phyloP scores from a whole-genome alignment of 2,329 filamentous ascomycete species.

The Trichoderma asperellum region DNA sequence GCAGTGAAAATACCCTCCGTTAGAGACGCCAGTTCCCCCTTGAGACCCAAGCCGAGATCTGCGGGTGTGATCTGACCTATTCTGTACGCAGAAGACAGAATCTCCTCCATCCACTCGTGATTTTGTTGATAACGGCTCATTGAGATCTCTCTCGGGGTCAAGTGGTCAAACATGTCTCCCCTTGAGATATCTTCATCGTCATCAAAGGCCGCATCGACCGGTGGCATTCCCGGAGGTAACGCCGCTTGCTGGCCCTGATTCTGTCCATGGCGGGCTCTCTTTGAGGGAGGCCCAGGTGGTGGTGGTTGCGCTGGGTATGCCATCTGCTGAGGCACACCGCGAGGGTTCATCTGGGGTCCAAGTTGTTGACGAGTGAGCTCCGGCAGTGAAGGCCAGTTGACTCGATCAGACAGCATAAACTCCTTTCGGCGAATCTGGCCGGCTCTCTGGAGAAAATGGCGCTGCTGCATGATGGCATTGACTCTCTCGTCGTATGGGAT shows the following conservation, averaged over 20 bases:
- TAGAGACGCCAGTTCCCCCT: slow-evolving; percentile 77
- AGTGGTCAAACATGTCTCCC: slow-evolving; percentile 86
- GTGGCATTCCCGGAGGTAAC: slow-evolving; percentile 40
- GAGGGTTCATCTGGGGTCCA: slow-evolving; percentile 51
- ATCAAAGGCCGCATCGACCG: slow-evolving; percentile 61
- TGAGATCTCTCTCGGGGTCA: slow-evolving; percentile 89
- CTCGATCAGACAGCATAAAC: slow-evolving; percentile 88
- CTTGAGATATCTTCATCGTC: slow-evolving; percentile 88
- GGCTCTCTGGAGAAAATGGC: slow-evolving; percentile 69
- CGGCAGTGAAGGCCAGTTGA: slow-evolving; percentile 86
- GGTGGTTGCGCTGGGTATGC: slow-evolving; percentile 61
- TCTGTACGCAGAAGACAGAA: slow-evolving; percentile 86
- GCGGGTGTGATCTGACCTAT: slow-evolving; percentile 83
- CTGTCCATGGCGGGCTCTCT: slow-evolving; percentile 55
- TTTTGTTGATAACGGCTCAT: slow-evolving; percentile 87
- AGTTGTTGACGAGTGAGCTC: slow-evolving; percentile 56
- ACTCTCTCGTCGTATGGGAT: slow-evolving; percentile 67
- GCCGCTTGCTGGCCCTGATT: slow-evolving; percentile 45
- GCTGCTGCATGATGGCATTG: slow-evolving; percentile 63
- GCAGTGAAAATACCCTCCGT: slow-evolving; percentile 85
- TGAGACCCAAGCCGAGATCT: slow-evolving; percentile 82
- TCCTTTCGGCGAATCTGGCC: slow-evolving; percentile 87
- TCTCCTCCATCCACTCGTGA: slow-evolving; percentile 99
- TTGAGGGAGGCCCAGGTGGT: slow-evolving; percentile 56
- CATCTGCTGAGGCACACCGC: slow-evolving; percentile 62